Conservation (phyloP, 2,329 filamentous ascomycete species). For the Penicillium sp. region DNA sequence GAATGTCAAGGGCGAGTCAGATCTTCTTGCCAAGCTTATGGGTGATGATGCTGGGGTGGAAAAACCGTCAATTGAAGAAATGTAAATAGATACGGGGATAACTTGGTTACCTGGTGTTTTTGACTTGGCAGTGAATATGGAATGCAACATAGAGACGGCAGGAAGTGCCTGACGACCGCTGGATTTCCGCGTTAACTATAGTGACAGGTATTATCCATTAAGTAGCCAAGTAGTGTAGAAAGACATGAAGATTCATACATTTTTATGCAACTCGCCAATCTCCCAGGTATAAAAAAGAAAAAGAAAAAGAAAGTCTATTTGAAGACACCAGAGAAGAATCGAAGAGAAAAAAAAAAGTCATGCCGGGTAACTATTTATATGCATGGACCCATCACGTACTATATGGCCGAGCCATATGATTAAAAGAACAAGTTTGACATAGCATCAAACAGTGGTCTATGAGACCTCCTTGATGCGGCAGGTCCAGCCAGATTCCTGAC, state of each 20-base stretch:
- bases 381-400: constrained; percentile 24
- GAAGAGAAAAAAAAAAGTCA: constrained; percentile 22
- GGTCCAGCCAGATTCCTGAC: constrained; percentile 77
- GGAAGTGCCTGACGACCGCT: too few relatives aligned
- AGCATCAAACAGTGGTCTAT: constrained; percentile 35
- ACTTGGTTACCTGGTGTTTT: too few relatives aligned
- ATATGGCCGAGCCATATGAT: constrained; percentile 19
- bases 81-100: neutral
- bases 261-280: constrained; percentile 15
- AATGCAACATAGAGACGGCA: too few relatives aligned
- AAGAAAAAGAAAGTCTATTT: constrained; percentile 14
- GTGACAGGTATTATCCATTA: too few relatives aligned
- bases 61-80: constrained; percentile 37
- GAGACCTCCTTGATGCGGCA: constrained; percentile 76
- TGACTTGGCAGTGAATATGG: too few relatives aligned
- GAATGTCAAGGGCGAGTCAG: constrained; percentile 13
- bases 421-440: constrained; percentile 17
- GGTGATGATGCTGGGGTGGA: constrained; percentile 28
- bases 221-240: neutral
- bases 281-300: constrained; percentile 5
- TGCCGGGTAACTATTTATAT: constrained; percentile 25
- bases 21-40: constrained; percentile 36
- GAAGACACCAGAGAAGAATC: constrained; percentile 10
- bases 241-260: constrained; percentile 16
- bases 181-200: too few relatives aligned